Percentiles rank a stretch among this genome's conserved stretches.
phyloP scores from a whole-genome alignment of 2,329 filamentous ascomycete genomes.

The Thelonectria rubi region DNA sequence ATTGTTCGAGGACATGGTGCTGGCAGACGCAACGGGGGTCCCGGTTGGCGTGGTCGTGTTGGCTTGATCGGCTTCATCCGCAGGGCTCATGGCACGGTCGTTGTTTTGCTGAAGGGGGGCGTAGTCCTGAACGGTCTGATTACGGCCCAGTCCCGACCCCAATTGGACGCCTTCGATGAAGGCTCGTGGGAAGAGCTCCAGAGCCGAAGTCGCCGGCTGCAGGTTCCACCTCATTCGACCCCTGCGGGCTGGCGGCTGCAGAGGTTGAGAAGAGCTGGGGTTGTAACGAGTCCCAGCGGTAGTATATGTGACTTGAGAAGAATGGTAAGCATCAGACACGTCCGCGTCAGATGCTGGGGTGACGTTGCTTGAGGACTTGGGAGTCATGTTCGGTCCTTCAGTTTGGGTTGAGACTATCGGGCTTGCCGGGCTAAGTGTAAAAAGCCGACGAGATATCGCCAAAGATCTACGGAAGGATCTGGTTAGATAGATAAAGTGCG shows the following conservation, averaged over 20 bases:
- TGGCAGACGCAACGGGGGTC: constrained; percentile 9
- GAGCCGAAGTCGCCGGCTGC: constrained; percentile 51
- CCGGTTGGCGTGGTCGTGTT: constrained; percentile 41
- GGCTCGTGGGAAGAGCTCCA: constrained; percentile 49
- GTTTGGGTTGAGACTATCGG: constrained; percentile 32
- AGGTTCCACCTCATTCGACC: constrained; percentile 46
- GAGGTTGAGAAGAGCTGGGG: constrained; percentile 54
- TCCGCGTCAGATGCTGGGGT: constrained; percentile 35
- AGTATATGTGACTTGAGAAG: constrained; percentile 58
- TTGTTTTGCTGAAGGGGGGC: constrained; percentile 64
- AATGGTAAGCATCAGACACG: constrained; percentile 33
- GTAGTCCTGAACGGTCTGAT: constrained; percentile 51
- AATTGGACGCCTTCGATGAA: constrained; percentile 49
- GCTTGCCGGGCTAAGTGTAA: constrained; percentile 25
- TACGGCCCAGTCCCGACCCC: constrained; percentile 31
- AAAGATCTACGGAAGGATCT: constrained; percentile 43
- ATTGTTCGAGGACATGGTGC: constrained; percentile 43
- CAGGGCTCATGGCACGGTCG: constrained; percentile 59
- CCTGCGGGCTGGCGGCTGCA: constrained; percentile 62
- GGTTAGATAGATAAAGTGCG: constrained; percentile 39
- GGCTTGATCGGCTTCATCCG: constrained; percentile 39
- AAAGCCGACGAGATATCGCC: constrained; percentile 25
- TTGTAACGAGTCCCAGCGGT: constrained; percentile 67
- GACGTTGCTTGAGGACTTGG: constrained; percentile 39
- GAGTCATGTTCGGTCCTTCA: constrained; percentile 44